Evolutionary conservation across 2,329 filamentous ascomycete genomes (phyloP), one percentile per base, ranked within the genome.

Genomic region (Talaromyces sp.): DNA sequence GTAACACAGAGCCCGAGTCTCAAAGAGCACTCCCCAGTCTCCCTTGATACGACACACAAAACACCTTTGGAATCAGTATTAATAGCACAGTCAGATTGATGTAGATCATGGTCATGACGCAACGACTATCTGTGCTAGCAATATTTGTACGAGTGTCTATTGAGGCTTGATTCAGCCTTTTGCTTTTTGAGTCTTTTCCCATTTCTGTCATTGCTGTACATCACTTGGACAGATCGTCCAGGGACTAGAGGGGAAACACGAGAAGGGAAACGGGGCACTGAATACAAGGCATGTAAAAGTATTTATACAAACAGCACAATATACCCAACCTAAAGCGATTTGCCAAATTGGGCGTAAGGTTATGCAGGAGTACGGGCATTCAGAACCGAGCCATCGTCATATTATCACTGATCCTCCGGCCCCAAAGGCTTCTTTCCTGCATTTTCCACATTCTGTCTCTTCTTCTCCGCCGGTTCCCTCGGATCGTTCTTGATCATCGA

Each of bases 401-500:
- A 18, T 5, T 33, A 52, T 52, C 16, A 52, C 7, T 52, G 16
- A 33, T 52, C 48, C 48, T 52, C 46, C 3, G 48, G 48, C 6
- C 48, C 48, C 48, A 52, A 33, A 9, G 48, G 28, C 16, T 33
- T 52, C 16, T 31, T 50, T n/a, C 25, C 48, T 5, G 3, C 48
- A 18, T 16, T 50, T 31, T 31, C 46, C 5, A 28, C 48, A 52
- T 52, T 52, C 16, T n/a, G 25, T 18, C 48, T 52, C 25, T 52
- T 52, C 25, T 31, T 50, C 25, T 50, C 46, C 46, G 25, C 25
- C 25, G 46, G 3, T 31, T 50, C 23, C 9, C 25, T 31, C 23
- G 46, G 46, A 31, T 50, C 46, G n/a, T 50, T 50, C 25, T 50
- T 50, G n/a, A 50, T 50, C 23, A 31, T 50, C 14, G 46, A 50